A percentile compares a stretch with the other conserved stretches of the same genome.
These are phyloP conservation scores for Aureobasidium musti DNA, from an alignment of 2,329 filamentous ascomycete species.

Conservation along the genomic window DNA sequence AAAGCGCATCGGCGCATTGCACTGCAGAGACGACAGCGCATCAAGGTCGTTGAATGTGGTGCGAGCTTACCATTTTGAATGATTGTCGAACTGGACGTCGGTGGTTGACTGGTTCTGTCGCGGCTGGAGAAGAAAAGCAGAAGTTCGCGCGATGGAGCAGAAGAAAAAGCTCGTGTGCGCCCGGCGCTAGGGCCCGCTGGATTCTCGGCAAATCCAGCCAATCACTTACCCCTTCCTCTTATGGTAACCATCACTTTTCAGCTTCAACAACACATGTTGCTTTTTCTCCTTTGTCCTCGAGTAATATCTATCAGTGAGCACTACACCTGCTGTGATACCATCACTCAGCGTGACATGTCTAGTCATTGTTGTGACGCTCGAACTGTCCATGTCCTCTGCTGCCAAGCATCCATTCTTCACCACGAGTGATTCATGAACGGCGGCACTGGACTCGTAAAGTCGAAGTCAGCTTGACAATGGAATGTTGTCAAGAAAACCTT, in stretches of 20 bases:
- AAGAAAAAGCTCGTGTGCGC: conserved; percentile 27
- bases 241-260: conserved; percentile 4
- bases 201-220: conserved; percentile 17
- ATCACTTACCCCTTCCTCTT: conserved; percentile 13
- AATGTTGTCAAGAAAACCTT: too few relatives aligned
- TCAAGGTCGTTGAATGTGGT: conserved; percentile 16
- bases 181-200: background rate
- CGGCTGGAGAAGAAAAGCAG: conserved; percentile 19
- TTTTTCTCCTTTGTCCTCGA: background rate
- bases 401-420: background rate
- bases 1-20: conserved; percentile 27
- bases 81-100: conserved; percentile 27
- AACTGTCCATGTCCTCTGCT: background rate
- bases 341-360: background rate
- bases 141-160: conserved; percentile 13
- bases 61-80: conserved; percentile 31
- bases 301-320: too few relatives aligned
- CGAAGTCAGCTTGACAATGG: background rate
- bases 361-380: background rate
- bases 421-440: background rate
- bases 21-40: conserved; percentile 23
- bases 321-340: background rate
- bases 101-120: conserved; percentile 28
- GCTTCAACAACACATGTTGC: background rate
- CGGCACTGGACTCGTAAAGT: background rate